Evolutionary conservation across 768 basidiomycete species (phyloP).

Genomic region (Mrakia frigida): DNA sequence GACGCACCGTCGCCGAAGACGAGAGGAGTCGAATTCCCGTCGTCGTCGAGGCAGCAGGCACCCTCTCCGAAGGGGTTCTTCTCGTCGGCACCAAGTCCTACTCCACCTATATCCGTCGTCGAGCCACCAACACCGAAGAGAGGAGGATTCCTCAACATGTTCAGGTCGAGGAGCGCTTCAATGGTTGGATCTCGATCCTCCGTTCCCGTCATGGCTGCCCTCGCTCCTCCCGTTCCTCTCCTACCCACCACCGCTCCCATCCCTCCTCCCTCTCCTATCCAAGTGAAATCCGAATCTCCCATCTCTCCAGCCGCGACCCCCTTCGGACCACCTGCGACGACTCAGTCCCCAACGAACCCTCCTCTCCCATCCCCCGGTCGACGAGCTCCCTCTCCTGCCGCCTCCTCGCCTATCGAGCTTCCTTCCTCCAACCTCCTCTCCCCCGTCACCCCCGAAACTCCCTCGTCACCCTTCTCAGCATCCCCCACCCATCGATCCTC

Average conservation of each 20-base stretch:
- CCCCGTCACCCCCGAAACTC: background rate
- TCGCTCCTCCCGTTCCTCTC: background rate
- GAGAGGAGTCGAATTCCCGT: background rate
- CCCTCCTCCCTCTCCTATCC: background rate
- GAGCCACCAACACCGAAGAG: constrained; percentile 17
- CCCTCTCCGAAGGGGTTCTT: background rate
- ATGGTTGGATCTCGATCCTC: background rate
- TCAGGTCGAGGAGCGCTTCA: constrained; percentile 5
- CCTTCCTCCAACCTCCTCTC: background rate
- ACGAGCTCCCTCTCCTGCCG: background rate
- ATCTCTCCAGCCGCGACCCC: background rate
- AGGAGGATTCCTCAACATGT: constrained; percentile 7
- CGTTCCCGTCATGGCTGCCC: background rate
- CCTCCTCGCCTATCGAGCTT: background rate
- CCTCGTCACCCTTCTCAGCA: background rate
- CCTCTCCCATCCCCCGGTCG: background rate
- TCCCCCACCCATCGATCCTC: background rate
- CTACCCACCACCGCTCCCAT: background rate
- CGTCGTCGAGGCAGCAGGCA: background rate
- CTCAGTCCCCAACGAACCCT: background rate
- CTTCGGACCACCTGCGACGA: background rate
- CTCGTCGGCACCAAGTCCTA: background rate
- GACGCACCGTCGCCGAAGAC: background rate
- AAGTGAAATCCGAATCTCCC: background rate
- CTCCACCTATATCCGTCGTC: background rate